Evolutionary conservation across 495 filamentous ascomycete species (phyloP), one percentile per base, ranked within the genome.

Genomic region (Pyrenula aspistea): DNA sequence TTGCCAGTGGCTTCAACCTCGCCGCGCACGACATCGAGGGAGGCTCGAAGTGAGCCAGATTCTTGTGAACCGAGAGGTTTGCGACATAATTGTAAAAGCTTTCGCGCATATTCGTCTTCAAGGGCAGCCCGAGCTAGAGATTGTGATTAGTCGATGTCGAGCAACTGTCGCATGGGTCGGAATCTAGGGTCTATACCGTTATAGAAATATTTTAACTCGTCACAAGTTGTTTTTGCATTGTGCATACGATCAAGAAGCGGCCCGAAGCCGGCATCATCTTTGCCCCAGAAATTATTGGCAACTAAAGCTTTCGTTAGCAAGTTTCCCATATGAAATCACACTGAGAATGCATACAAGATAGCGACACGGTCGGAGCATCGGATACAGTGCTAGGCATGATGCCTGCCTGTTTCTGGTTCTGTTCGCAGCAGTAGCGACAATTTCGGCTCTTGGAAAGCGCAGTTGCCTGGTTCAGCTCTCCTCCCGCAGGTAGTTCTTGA

Each of bases 241-340:
- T 92, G 88, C 89, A 99, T 95, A 65, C 94, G 91, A 67, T 94
- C 89, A 49, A 99, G 80, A 71, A 99, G 82, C 55, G 94, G 94
- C 50, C 78, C 77, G 61, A 97, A 88, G 61, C 94, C 94, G 48
- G 94, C 94, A 76, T 99, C 94, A 68, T 99, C 91, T 77, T 92
- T 96, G 59, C 94, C 94, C 94, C 94, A 99, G 72, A 99, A 99
- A 68, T 99, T 97, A 73, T 97, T 97, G 64, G 94, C 91, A 71
- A 97, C 90, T 95, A 61, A 22, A 53, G 31, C 8, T 15, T 42
- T 15, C 8, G 15, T 42, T 42, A 42, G 31, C 31, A 42, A 8
- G 31, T 15, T 42, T 42, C 15, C 8, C 31, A 4, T 42, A 42
- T 42, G 15, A 15, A 42, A n/a, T n/a, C 15, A 42, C 15, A 8